phyloP scores from a whole-genome alignment of 225 moss, liverwort and hornwort species.

The Takakia lepidozioides region DNA sequence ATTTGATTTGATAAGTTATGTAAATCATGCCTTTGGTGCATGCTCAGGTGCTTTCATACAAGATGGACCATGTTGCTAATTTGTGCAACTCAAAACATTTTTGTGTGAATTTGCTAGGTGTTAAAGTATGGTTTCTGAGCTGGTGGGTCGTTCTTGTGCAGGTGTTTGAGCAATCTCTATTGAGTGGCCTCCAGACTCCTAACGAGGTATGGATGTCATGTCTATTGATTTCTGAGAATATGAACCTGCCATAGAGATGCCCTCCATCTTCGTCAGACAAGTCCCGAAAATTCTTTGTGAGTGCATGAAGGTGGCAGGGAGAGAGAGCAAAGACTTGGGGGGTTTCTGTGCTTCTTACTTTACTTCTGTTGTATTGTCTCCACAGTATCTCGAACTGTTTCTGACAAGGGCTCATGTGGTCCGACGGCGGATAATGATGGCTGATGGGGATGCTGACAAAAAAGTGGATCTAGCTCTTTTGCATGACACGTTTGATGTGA shows the following conservation, averaged over 20 bases:
- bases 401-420: slow-evolving; percentile 72
- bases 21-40: background rate
- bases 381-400: slow-evolving; percentile 67
- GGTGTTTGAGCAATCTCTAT: slow-evolving; percentile 85
- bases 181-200: slow-evolving; percentile 65
- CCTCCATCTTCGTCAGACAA: background rate
- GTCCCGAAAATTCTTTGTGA: background rate
- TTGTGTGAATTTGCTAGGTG: too few relatives aligned
- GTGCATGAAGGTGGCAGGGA: background rate
- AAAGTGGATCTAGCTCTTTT: slow-evolving; percentile 34
- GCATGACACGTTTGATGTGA: slow-evolving; percentile 75
- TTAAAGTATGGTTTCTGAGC: background rate
- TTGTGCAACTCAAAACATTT: too few relatives aligned
- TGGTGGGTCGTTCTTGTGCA: slow-evolving; percentile 23
- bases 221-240: too few relatives aligned
- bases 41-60: background rate
- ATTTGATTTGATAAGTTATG: too few relatives aligned
- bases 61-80: too few relatives aligned
- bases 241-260: too few relatives aligned
- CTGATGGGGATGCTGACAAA: slow-evolving; percentile 29
- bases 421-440: slow-evolving; percentile 61
- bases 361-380: slow-evolving; percentile 3
- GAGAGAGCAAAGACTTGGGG: too few relatives aligned
- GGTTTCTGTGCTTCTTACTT: too few relatives aligned
- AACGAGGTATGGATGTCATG: slow-evolving; percentile 68